Conservation (phyloP, 108 stramenopile species). For the Pseudonitzschia delicatissima region DNA sequence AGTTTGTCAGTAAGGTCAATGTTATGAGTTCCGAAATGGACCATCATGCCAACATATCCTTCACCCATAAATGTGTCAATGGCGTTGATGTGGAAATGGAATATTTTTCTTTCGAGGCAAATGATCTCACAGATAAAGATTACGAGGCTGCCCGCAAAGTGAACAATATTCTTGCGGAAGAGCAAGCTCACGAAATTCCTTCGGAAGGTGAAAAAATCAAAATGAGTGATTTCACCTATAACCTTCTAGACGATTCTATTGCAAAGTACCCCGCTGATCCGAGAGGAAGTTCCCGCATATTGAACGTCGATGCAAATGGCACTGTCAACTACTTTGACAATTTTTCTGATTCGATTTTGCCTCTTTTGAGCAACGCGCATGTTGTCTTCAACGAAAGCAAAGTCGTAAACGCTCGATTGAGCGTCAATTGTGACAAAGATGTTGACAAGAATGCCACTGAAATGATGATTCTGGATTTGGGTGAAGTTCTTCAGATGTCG, state of each 20-base stretch:
- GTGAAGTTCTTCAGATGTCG: not conserved
- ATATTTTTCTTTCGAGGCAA: constrained; percentile 44
- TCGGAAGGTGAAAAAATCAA: constrained; percentile 20
- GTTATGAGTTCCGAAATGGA: constrained; percentile 34
- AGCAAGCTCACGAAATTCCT: constrained; percentile 21
- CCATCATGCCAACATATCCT: constrained; percentile 44
- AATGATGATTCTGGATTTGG: constrained; percentile 41
- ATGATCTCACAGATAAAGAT: constrained; percentile 42
- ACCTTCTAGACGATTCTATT: constrained; percentile 32
- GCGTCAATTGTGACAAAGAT: not conserved
- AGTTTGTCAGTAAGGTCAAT: constrained; percentile 31
- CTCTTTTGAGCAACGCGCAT: constrained; percentile 19
- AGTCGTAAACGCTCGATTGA: constrained; percentile 44
- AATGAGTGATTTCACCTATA: constrained; percentile 39
- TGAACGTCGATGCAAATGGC: constrained; percentile 29
- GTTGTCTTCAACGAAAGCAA: constrained; percentile 48
- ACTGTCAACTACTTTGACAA: constrained; percentile 29
- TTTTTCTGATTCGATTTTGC: constrained; percentile 29
- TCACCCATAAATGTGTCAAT: constrained; percentile 39
- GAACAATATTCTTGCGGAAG: constrained; percentile 4
- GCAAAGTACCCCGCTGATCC: constrained; percentile 48
- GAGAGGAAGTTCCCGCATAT: constrained; percentile 37
- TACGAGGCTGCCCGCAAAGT: constrained; percentile 31
- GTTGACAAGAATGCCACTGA: constrained; percentile 19
- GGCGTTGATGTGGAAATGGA: constrained; percentile 38